Conservation (phyloP, 768 basidiomycete species). For the Boletus edulis region DNA sequence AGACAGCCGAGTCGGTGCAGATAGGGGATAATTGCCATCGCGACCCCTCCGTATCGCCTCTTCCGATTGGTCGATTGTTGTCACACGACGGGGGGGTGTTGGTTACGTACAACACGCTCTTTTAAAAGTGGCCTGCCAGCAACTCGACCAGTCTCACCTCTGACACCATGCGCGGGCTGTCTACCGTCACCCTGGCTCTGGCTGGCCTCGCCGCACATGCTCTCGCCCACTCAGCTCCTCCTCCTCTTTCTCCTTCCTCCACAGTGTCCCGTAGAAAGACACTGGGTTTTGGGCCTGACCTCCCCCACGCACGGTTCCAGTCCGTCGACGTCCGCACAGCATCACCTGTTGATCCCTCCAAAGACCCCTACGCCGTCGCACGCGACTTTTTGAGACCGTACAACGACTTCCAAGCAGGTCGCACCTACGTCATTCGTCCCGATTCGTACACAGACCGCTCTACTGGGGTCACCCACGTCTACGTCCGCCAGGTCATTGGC, state of each 20-base stretch:
- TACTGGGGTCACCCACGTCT: conserved; percentile 88
- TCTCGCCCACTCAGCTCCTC: conserved; percentile 41
- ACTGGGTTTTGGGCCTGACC: conserved; percentile 82
- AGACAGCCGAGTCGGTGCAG: conserved; percentile 4
- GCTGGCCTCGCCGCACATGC: conserved; percentile 59
- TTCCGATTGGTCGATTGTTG: too few relatives aligned
- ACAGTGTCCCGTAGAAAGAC: conserved; percentile 63
- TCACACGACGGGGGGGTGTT: background rate
- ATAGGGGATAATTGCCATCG: conserved; percentile 10
- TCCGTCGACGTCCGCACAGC: conserved; percentile 39
- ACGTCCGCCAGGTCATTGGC: conserved; percentile 79
- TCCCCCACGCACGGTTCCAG: conserved; percentile 68
- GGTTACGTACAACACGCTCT: conserved; percentile 17
- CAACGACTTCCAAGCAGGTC: conserved; percentile 33
- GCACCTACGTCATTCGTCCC: conserved; percentile 60
- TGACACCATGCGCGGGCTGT: conserved; percentile 57
- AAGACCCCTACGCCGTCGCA: conserved; percentile 62
- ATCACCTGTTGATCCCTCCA: conserved; percentile 37
- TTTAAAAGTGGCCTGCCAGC: conserved; percentile 10
- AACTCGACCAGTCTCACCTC: background rate
- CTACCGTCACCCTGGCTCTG: conserved; percentile 59
- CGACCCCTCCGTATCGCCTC: conserved; percentile 6
- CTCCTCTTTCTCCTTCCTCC: too few relatives aligned
- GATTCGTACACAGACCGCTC: conserved; percentile 86
- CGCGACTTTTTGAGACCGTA: conserved; percentile 51